A percentile compares a stretch with the other conserved stretches of the same genome.
These are phyloP conservation scores for Caryopteris hybrid DNA, from an alignment of 305 asterid genomes.

Conservation along the genomic window DNA sequence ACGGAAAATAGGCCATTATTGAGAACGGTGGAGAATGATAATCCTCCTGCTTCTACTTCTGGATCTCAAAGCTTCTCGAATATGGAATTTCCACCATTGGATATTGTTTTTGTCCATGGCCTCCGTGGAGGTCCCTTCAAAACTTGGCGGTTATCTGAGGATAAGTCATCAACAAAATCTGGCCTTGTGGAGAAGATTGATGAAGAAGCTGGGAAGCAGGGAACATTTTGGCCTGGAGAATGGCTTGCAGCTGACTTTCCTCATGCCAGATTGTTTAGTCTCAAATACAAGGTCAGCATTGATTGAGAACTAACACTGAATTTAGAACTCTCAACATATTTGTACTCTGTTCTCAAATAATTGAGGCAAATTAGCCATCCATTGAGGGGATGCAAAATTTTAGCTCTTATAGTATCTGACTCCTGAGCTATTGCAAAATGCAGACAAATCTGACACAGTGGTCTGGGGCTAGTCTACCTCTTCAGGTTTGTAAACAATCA, in stretches of 20 bases:
- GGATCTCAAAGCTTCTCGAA: slow-evolving; percentile 44
- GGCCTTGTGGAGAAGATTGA: slow-evolving; percentile 99
- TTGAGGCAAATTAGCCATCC: not conserved
- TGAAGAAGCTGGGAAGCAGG: slow-evolving; percentile 95
- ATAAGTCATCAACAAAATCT: slow-evolving; percentile 94
- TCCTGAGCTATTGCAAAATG: slow-evolving; percentile 26
- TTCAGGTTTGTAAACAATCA: slow-evolving; percentile 59
- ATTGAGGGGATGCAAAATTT: not conserved
- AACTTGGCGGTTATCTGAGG: slow-evolving; percentile 96
- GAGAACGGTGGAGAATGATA: slow-evolving; percentile 29
- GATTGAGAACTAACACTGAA: not conserved
- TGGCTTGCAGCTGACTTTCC: slow-evolving; percentile 97
- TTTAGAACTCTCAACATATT: slow-evolving; percentile 5
- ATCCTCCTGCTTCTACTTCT: slow-evolving; percentile 49
- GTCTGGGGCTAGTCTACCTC: slow-evolving; percentile 99
- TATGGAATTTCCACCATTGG: slow-evolving; percentile 58
- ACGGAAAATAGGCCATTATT: slow-evolving; percentile 24
- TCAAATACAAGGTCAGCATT: slow-evolving; percentile 78
- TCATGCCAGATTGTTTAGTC: slow-evolving; percentile 90
- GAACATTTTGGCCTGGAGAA: slow-evolving; percentile 99
- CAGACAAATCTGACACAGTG: slow-evolving; percentile 98
- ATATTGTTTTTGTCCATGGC: slow-evolving; percentile 92
- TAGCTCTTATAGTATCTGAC: slow-evolving; percentile 19
- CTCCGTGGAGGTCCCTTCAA: slow-evolving; percentile 98
- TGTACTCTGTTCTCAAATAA: not conserved